Conservation (phyloP, 2,329 filamentous ascomycete genomes). For the Xylaria sp. region DNA sequence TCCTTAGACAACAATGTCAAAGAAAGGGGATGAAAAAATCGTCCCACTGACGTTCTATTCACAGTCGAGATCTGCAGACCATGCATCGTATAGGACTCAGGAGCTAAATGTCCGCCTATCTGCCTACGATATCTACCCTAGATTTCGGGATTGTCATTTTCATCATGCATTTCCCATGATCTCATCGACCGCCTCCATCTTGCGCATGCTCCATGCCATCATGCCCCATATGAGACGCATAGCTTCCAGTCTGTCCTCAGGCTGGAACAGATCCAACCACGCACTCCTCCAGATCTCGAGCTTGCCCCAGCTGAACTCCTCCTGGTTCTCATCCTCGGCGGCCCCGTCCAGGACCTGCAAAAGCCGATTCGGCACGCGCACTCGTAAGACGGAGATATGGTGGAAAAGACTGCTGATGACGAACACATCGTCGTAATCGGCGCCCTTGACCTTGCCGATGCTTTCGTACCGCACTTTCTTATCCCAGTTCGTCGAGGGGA, state of each 20-base stretch:
- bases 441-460: conserved; percentile 47
- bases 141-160: too few relatives aligned
- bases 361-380: conserved; percentile 51
- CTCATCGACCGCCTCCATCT: conserved; percentile 24
- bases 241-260: conserved; percentile 50
- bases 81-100: too few relatives aligned
- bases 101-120: not conserved
- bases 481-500: conserved; percentile 55
- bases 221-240: conserved; percentile 55
- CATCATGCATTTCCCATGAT: conserved; percentile 11
- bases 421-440: conserved; percentile 55
- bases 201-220: conserved; percentile 57
- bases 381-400: conserved; percentile 53
- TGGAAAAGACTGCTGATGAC: conserved; percentile 58
- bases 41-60: too few relatives aligned
- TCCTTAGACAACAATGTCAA: too few relatives aligned
- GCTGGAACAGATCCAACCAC: conserved; percentile 57
- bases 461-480: conserved; percentile 52
- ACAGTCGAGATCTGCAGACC: too few relatives aligned
- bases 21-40: too few relatives aligned
- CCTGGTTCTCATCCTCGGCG: conserved; percentile 19
- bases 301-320: conserved; percentile 43
- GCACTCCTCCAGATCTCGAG: conserved; percentile 52
- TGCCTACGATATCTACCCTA: not conserved
- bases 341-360: conserved; percentile 49